Percentiles rank a stretch among this genome's conserved stretches.
Conservation (phyloP, 495 filamentous ascomycete species). For the Pyrenopolyporus hunteri region DNA sequence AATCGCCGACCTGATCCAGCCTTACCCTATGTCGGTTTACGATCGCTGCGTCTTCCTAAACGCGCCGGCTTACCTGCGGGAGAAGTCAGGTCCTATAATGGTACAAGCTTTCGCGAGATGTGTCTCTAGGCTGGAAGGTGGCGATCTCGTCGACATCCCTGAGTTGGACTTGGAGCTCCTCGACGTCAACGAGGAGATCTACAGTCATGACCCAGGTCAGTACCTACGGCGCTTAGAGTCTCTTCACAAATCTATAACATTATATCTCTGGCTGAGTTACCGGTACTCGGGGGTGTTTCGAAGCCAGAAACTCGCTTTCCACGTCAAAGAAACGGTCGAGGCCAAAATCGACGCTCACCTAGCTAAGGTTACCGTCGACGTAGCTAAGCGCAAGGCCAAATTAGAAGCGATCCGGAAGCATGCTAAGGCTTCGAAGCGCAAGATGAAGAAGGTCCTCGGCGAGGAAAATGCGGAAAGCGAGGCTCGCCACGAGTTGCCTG, state of each 20-base stretch:
- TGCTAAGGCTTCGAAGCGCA: slow-evolving; percentile 16
- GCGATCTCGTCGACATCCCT: slow-evolving; percentile 68
- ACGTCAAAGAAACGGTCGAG: slow-evolving; percentile 82
- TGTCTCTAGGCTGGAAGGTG: slow-evolving; percentile 67
- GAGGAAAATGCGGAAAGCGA: slow-evolving; percentile 5
- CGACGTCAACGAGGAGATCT: slow-evolving; percentile 49
- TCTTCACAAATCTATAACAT: slow-evolving; percentile 79
- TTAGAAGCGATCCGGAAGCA: slow-evolving; percentile 28
- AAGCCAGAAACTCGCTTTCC: slow-evolving; percentile 74
- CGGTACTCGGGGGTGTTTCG: slow-evolving; percentile 78
- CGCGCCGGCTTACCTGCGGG: slow-evolving; percentile 61
- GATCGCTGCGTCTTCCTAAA: slow-evolving; percentile 80
- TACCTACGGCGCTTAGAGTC: slow-evolving; percentile 71
- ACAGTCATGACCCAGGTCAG: slow-evolving; percentile 47
- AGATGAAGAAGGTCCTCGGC: slow-evolving; percentile 27
- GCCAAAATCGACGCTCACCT: slow-evolving; percentile 73
- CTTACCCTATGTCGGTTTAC: slow-evolving; percentile 64
- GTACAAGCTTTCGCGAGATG: slow-evolving; percentile 67
- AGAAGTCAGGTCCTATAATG: slow-evolving; percentile 45
- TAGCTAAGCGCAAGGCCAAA: slow-evolving; percentile 16
- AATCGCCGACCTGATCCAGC: slow-evolving; percentile 73
- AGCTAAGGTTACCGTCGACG: slow-evolving; percentile 41
- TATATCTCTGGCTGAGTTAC: slow-evolving; percentile 87
- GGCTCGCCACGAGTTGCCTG: slow-evolving; percentile 35
- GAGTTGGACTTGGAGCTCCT: slow-evolving; percentile 71